Conservation (phyloP, 768 basidiomycete genomes). For the Clitopilus hobsonii region DNA sequence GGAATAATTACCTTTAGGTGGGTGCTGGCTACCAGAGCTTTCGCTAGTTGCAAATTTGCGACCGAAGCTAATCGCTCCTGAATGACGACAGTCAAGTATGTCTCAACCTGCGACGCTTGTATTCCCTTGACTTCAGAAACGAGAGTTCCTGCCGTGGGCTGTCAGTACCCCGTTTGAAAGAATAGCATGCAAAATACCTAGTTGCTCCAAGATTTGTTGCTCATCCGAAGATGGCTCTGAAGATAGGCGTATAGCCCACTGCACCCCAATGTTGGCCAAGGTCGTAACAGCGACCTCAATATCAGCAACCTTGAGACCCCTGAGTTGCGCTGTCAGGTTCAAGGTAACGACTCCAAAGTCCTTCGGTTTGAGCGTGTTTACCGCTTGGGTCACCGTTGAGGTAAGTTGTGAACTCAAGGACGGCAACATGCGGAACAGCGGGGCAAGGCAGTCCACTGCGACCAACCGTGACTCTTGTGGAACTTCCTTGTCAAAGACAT, state of each 20-base stretch:
- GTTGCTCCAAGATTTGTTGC: conserved; percentile 23
- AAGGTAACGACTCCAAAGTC: conserved; percentile 24
- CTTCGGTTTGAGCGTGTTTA: conserved; percentile 20
- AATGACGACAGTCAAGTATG: conserved; percentile 58
- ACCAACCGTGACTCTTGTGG: conserved; percentile 11
- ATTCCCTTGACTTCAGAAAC: conserved; percentile 5
- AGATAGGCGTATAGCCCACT: conserved; percentile 59
- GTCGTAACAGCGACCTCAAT: conserved; percentile 19
- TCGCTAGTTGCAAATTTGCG: conserved; percentile 38
- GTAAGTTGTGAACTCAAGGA: conserved; percentile 15
- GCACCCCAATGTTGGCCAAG: conserved; percentile 42
- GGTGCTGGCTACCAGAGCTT: conserved; percentile 31
- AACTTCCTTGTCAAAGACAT: conserved; percentile 10
- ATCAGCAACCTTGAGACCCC: conserved; percentile 10
- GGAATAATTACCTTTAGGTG: conserved; percentile 56
- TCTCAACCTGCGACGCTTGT: conserved; percentile 61
- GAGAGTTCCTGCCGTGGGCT: conserved; percentile 11
- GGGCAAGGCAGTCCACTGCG: conserved; percentile 22
- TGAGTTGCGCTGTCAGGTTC: conserved; percentile 24
- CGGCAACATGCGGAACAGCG: conserved; percentile 21
- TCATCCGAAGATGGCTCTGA: conserved; percentile 33
- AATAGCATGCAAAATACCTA: conserved; percentile 23
- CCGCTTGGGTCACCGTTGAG: conserved; percentile 17
- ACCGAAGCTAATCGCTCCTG: conserved; percentile 51
- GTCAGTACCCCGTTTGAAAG: not conserved